Conservation (phyloP, 805 yeast genomes). For the Hanseniaspora guilliermondii region DNA sequence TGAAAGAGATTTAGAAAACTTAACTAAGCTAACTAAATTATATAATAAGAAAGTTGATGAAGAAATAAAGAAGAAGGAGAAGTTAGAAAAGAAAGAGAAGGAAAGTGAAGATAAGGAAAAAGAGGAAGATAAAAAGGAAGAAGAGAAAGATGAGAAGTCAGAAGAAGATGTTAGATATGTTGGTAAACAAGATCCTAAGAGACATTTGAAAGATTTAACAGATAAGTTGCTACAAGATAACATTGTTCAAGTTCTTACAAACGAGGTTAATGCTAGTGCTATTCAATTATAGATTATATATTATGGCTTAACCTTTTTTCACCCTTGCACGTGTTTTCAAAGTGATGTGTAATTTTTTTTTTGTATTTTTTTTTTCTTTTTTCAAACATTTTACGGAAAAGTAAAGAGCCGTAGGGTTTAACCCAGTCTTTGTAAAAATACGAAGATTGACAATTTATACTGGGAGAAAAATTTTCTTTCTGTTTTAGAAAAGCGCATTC, state of each 20-base stretch:
- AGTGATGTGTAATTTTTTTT: too few species aligned
- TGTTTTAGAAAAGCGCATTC: neutral
- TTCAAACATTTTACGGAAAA: neutral
- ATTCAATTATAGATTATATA: conserved; percentile 29
- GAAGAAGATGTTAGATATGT: conserved; percentile 93
- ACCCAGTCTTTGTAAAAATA: neutral
- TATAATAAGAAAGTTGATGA: conserved; percentile 84
- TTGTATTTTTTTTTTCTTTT: neutral
- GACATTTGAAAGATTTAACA: conserved; percentile 83
- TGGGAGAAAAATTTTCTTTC: neutral
- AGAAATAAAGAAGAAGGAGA: conserved; percentile 66
- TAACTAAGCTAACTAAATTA: conserved; percentile 69
- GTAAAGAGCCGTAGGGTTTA: conserved; percentile 4
- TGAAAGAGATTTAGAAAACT: conserved; percentile 48
- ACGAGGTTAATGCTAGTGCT: conserved; percentile 82
- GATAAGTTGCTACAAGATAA: conserved; percentile 79
- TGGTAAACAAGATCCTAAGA: conserved; percentile 98
- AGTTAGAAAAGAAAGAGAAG: conserved; percentile 72
- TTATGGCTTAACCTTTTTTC: neutral
- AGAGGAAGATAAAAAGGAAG: conserved; percentile 67
- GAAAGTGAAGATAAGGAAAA: conserved; percentile 33
- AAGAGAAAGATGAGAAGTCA: conserved; percentile 30
- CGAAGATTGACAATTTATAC: too few species aligned
- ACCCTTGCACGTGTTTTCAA: neutral
- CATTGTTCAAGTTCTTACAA: conserved; percentile 72